Conservation (phyloP, 805 yeast genomes). For the Cyberlindnera subsufficiens region DNA sequence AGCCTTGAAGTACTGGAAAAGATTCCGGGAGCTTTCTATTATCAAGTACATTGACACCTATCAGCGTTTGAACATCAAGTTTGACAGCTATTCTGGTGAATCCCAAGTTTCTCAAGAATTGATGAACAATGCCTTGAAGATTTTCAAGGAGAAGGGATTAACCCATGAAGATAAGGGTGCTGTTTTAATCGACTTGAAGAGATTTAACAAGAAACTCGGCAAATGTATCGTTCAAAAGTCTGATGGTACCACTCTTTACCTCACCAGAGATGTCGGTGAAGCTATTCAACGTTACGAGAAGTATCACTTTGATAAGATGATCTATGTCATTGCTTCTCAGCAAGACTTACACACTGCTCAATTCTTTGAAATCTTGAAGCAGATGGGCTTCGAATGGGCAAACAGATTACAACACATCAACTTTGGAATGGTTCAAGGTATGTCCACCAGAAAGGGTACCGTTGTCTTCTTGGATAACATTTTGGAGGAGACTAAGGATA, state of each 20-base stretch:
- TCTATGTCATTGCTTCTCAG: constrained; percentile 92
- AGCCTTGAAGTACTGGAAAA: constrained; percentile 74
- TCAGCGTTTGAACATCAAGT: constrained; percentile 84
- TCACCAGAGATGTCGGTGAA: constrained; percentile 96
- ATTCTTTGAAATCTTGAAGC: constrained; percentile 88
- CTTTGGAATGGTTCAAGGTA: constrained; percentile 97
- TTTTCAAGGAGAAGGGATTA: constrained; percentile 62
- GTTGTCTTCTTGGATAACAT: constrained; percentile 96
- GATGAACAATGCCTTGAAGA: constrained; percentile 60
- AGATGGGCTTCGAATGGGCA: constrained; percentile 89
- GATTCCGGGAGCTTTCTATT: constrained; percentile 88
- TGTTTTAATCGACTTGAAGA: constrained; percentile 74
- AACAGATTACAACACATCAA: constrained; percentile 73
- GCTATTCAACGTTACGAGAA: constrained; percentile 84
- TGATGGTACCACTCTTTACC: constrained; percentile 90
- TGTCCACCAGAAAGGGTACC: constrained; percentile 97
- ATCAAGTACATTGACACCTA: constrained; percentile 81
- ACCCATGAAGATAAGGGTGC: constrained; percentile 91
- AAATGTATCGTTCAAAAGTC: constrained; percentile 88
- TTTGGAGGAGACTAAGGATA: constrained; percentile 85
- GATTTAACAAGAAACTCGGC: constrained; percentile 85
- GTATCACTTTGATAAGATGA: constrained; percentile 89
- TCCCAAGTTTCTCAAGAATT: constrained; percentile 78
- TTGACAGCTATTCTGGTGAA: constrained; percentile 91
- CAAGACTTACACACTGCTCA: constrained; percentile 94